Base-by-base conservation (phyloP, 192 early-diverging fungal genomes). In the Podila horticola region DNA sequence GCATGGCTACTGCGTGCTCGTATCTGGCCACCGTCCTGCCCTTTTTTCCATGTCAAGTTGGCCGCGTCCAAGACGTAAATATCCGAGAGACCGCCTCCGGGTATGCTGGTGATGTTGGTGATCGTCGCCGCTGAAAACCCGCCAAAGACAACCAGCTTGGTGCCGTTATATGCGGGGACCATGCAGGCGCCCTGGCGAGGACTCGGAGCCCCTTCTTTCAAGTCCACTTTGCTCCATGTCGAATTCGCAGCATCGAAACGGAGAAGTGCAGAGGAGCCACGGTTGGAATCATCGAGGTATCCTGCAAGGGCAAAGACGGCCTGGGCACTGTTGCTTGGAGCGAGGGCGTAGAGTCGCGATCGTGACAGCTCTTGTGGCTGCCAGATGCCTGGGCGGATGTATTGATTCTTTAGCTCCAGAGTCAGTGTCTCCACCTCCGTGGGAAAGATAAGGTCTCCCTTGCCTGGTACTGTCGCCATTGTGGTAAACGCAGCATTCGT, bases 21-120 rank as follows among this genome's bases (percentile, higher is more conserved):
- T 5, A 1, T 19, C 1, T 22, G 15, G 0, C 19, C 19, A 4
- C 31, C 49, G 28, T 50, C 31, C 11, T 15, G 26, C 4, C 58
- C 50, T 20, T n/a, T 33, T 4, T 28, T 74, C 73, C 73, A 74
- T 5, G 52, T 59, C 55, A 50, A 38, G 0, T 33, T 48, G 11
- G 74, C 55, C 4, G 64, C 57, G 36, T 76, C 74, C n/a, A 70
- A 36, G 22, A 70, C 49, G 24, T 55, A 76, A 1, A 76, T 58
- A 38, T 70, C 74, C 4, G 30, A 19, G n/a, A 50, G 30, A 9
- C 26, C 24, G 11, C 29, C 22, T 2, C 17, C 31, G 7, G 11
- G 30, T 4, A 45, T 45, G 41, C 15, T 45, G 41, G 41, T 45
- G 41, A 45, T 45, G 4, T 45, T 45, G 15, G 41, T 45, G 4